Evolutionary conservation across 140 eudicot species (phyloP).

Genomic region (Flaveria floridana): DNA sequence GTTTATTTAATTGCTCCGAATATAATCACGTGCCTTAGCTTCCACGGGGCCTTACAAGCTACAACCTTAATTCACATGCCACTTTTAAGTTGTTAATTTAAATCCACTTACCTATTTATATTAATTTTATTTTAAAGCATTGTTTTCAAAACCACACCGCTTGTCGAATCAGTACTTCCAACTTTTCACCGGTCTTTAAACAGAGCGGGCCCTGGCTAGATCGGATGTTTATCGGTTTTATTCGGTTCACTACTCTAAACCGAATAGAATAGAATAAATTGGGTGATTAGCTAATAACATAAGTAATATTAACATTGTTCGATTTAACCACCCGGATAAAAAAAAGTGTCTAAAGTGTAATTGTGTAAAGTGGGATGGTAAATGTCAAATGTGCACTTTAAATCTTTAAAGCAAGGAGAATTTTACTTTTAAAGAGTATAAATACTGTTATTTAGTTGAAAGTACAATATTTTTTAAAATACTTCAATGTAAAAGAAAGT

Average conservation of each 20-base stretch:
- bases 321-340: background rate
- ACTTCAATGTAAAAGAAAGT: no score
- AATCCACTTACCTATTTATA: constrained; percentile 27
- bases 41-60: constrained; percentile 30
- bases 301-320: background rate
- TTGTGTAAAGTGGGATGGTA: constrained; percentile 5
- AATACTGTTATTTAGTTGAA: no score
- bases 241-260: background rate
- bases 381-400: constrained; percentile 22
- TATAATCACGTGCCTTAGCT: constrained; percentile 41
- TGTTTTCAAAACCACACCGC: background rate
- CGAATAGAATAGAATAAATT: background rate
- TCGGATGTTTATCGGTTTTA: background rate
- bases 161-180: background rate
- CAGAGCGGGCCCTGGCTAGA: background rate
- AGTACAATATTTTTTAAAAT: no score
- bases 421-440: background rate
- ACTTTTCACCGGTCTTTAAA: background rate
- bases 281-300: background rate
- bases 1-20: constrained; percentile 31
- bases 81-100: background rate
- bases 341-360: background rate
- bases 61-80: constrained; percentile 9
- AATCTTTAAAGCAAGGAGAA: background rate
- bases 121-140: background rate